Conservation (phyloP, 2,329 filamentous ascomycete genomes). For the Diaporthe batatas region DNA sequence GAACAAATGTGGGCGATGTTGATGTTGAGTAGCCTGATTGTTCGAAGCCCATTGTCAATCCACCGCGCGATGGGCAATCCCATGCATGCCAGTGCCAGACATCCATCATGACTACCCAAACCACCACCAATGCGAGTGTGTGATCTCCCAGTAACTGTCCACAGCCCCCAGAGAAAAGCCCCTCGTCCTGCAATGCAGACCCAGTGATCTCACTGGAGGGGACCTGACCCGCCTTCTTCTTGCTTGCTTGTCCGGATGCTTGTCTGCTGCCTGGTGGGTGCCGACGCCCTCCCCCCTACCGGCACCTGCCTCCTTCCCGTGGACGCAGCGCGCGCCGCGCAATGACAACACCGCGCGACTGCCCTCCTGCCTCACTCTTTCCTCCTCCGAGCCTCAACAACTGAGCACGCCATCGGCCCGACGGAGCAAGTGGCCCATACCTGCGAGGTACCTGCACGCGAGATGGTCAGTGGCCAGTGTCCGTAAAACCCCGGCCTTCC, state of each 20-base stretch:
- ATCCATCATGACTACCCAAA: not conserved
- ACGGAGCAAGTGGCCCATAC: not conserved
- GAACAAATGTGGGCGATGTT: not conserved
- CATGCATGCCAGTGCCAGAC: not conserved
- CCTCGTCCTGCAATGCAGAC: not conserved
- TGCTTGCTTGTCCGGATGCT: not conserved
- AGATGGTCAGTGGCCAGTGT: constrained; percentile 6
- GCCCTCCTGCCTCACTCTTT: not conserved
- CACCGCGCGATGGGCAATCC: not conserved
- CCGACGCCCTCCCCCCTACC: too few species aligned
- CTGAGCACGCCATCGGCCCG: constrained; percentile 1
- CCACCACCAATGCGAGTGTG: not conserved
- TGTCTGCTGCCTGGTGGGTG: not conserved
- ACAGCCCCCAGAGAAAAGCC: not conserved
- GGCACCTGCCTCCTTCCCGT: not conserved
- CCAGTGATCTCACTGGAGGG: not conserved
- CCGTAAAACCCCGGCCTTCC: not conserved
- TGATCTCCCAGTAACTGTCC: not conserved
- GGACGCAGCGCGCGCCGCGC: not conserved
- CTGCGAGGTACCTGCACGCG: not conserved
- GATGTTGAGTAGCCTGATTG: not conserved
- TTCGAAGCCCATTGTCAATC: not conserved
- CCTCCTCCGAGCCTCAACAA: not conserved
- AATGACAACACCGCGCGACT: not conserved
- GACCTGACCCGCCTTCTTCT: not conserved